phyloP scores from a whole-genome alignment of 2,329 filamentous ascomycete species.

The Trichoderma semiorbis region DNA sequence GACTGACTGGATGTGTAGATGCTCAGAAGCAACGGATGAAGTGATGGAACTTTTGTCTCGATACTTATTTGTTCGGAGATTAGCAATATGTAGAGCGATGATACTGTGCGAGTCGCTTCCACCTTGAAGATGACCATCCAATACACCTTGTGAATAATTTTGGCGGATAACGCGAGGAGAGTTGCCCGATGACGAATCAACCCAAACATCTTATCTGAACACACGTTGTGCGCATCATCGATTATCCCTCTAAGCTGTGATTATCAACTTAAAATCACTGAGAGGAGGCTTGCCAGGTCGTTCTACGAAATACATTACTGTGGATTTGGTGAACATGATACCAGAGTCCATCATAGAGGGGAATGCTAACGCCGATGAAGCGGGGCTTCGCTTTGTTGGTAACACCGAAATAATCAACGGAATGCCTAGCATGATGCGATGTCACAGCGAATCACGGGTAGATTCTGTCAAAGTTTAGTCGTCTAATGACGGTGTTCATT shows the following conservation, averaged over 20 bases:
- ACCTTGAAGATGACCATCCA: no score
- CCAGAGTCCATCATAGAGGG: background rate
- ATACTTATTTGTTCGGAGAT: background rate
- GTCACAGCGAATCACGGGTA: background rate
- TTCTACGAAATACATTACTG: background rate
- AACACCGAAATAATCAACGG: background rate
- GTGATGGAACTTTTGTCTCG: background rate
- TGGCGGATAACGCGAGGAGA: background rate
- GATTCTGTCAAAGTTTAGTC: background rate
- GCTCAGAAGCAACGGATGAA: background rate
- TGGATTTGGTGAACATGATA: background rate
- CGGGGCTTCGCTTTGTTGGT: background rate
- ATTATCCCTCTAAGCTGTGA: no score
- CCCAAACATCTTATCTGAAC: no score
- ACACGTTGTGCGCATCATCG: no score
- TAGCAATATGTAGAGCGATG: background rate
- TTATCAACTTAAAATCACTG: background rate
- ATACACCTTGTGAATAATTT: background rate
- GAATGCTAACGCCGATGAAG: background rate
- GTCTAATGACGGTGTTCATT: no score
- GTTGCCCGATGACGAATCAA: background rate
- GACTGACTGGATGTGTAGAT: background rate
- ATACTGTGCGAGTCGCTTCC: background rate
- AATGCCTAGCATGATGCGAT: background rate
- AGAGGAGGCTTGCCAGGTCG: background rate